These are phyloP conservation scores for Fusarium papillatum DNA, from an alignment of 2,329 filamentous ascomycete genomes.

Conservation along the genomic window DNA sequence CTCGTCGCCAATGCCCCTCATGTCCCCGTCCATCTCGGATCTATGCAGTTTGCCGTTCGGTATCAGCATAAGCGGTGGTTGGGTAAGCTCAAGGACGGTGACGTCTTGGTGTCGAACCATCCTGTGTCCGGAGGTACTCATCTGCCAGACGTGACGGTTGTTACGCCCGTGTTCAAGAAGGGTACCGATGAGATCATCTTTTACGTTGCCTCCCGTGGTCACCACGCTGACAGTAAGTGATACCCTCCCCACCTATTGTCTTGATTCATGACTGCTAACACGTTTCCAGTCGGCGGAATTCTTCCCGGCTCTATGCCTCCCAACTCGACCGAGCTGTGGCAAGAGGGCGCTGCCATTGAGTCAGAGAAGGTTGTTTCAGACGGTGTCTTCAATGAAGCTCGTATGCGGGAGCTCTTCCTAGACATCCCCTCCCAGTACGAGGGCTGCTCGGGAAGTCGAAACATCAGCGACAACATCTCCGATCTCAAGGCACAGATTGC, in stretches of 20 bases:
- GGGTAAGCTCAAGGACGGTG: not conserved
- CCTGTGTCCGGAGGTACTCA: not conserved
- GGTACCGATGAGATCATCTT: slow-evolving; percentile 40
- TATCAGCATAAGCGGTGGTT: slow-evolving; percentile 43
- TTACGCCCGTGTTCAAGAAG: slow-evolving; percentile 31
- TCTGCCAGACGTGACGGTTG: not conserved
- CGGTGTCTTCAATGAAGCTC: slow-evolving; percentile 83
- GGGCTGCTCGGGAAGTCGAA: not conserved
- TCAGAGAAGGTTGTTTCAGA: slow-evolving; percentile 81
- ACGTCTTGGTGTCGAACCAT: not conserved
- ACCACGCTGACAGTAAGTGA: slow-evolving; percentile 49
- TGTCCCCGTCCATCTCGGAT: not conserved
- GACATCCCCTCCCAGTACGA: slow-evolving; percentile 74
- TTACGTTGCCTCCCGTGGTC: slow-evolving; percentile 46
- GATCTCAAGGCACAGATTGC: slow-evolving; percentile 75
- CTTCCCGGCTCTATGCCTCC: slow-evolving; percentile 88
- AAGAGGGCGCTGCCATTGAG: slow-evolving; percentile 76
- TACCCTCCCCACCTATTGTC: not conserved
- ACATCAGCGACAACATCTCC: slow-evolving; percentile 75
- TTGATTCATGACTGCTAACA: not conserved
- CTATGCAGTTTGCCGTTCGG: not conserved
- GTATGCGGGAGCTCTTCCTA: slow-evolving; percentile 79
- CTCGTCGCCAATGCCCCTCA: slow-evolving; percentile 60
- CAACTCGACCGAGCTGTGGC: slow-evolving; percentile 74
- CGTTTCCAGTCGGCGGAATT: slow-evolving; percentile 74